Evolutionary conservation across 257 asterid species (phyloP), one percentile per base, ranked within the genome.

Genomic region (Plectranthus barbatus): DNA sequence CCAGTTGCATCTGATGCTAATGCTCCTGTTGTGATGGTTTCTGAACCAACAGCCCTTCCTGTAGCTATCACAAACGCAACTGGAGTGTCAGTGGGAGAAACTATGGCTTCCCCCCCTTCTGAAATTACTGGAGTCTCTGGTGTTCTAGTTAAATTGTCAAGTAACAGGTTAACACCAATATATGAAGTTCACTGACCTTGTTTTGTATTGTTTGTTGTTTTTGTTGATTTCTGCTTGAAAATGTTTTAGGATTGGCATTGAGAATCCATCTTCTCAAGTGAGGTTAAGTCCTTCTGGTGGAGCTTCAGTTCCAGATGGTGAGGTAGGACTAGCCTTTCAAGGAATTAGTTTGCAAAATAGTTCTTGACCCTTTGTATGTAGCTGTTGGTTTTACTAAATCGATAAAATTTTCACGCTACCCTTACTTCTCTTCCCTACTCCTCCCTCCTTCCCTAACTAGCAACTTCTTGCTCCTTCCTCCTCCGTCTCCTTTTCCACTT

Each of bases 231-330:
- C 20, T 63, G 14, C 55, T 60, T 72, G 41, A 68, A 62, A 59
- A 59, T 65, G 44, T 68, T 62, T 52, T 77, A 80, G 93, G 80
- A 74, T 67, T 64, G 70, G 74, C 71, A 4, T 21, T 56, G 91
- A 78, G 56, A 81, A 60, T 73, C 67, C 55, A 59, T 70, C 90
- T 39, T 66, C 83, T 48, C 80, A 66, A 57, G 75, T 39, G 71
- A 78, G 75, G 41, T 64, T 29, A 40, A 77, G 77, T 70, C 75
- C 97, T 52, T 66, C 45, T 14, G 85, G 59, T 62, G 91, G 79
- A 77, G 80, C 92, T 72, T 83, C 85, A 41, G 13, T 77, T 42
- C 84, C 73, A 76, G 94, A 83, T 68, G 67, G 61, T 52, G 97
- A 83, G 97, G 99, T 89, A 80, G 34, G 56, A 15, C 34, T 60